Evolutionary conservation across 2,329 filamentous ascomycete species (phyloP), one percentile per base, ranked within the genome.

Genomic region (Diplodia intermedia): DNA sequence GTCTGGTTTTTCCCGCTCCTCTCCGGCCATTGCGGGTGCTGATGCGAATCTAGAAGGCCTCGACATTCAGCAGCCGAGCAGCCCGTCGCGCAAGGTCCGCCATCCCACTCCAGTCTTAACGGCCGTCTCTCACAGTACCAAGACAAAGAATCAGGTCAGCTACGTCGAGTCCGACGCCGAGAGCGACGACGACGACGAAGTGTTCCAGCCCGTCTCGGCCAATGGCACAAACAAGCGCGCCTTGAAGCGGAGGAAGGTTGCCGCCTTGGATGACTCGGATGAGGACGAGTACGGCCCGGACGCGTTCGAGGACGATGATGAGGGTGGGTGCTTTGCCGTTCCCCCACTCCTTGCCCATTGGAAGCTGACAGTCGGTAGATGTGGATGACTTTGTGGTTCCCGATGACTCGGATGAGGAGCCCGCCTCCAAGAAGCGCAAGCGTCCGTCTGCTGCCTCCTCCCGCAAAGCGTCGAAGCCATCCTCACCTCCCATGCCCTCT

Each of bases 351-450:
- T n/a, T 14, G 49, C 8, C 15, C n/a, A 11, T 9, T 20, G 4
- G 8, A 20, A 20, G 23, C 36, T 63, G 6, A 62, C 31, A 31
- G 55, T 18, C 8, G 47, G 20, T 85, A 80, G 92, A 95, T 66
- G 88, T 96, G 82, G 92, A 90, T 70, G 91, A 97, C 77, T 98
- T 98, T 74, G 84, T 98, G 29, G 93, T 91, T 4, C 89, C 91
- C 0, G 94, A 97, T 73, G 92, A 96, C 52, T 94, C 92, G 0
- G 93, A 97, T 57, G 91, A 89, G 20, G 86, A 87, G 71, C 82
- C 73, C 76, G 78, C 84, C 29, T 83, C 90, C 0, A 91, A 88
- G 76, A 97, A 97, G 80, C 82, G 90, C 68, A 86, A 86, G 73
- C 85, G 90, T n/a, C 78, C 87, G 2, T 73, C 79, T 8, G 74